These are phyloP conservation scores for Grigorovia yakushimaensis DNA, from an alignment of 805 yeast species.

Conservation along the genomic window DNA sequence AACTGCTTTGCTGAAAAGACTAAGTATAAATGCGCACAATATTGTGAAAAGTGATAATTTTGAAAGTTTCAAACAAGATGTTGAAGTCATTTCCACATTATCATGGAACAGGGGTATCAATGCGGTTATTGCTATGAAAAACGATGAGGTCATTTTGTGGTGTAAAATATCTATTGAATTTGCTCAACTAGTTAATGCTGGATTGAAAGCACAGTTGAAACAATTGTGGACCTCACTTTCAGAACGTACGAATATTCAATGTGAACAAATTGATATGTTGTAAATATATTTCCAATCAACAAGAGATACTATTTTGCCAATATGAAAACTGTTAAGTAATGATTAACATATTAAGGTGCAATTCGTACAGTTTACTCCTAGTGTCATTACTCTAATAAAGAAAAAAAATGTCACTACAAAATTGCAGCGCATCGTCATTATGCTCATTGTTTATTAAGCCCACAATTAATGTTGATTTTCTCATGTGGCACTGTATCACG, in stretches of 20 bases:
- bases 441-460: neutral
- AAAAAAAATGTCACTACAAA: neutral
- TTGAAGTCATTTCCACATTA: conserved; percentile 30
- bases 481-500: neutral
- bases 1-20: neutral
- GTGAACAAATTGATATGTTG: neutral
- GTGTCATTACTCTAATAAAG: too few relatives aligned
- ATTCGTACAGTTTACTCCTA: too few relatives aligned
- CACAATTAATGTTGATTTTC: neutral
- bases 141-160: conserved; percentile 19
- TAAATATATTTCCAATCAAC: too few relatives aligned
- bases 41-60: conserved; percentile 2
- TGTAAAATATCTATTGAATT: conserved; percentile 23
- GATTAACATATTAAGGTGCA: too few relatives aligned
- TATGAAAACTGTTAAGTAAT: too few relatives aligned
- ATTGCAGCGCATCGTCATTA: neutral
- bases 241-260: conserved; percentile 5
- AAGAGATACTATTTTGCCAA: too few relatives aligned
- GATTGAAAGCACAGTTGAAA: conserved; percentile 16
- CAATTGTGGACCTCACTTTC: conserved; percentile 25
- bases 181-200: conserved; percentile 21
- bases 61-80: conserved; percentile 16
- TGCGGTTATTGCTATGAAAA: conserved; percentile 15
- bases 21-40: conserved; percentile 1
- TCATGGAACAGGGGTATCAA: conserved; percentile 34